A percentile compares a stretch with the other conserved stretches of the same genome.
phyloP scores from a whole-genome alignment of 129 eudicot genomes.

The Saussurea involucrata region DNA sequence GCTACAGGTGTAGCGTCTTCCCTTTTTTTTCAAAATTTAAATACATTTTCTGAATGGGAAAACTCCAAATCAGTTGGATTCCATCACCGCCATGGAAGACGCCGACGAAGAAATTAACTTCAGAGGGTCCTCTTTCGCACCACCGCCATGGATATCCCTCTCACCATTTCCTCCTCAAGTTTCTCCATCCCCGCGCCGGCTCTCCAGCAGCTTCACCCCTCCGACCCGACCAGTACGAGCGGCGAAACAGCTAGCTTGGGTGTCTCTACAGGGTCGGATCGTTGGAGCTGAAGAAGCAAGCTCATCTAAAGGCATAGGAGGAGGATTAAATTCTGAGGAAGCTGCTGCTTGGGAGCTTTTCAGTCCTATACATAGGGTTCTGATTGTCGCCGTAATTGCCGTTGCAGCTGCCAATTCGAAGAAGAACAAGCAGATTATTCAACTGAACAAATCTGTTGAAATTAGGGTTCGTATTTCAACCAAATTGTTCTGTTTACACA shows the following conservation, averaged over 20 bases:
- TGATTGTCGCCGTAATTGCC: slow-evolving; percentile 47
- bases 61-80: not conserved
- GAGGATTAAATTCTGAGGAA: slow-evolving; percentile 31
- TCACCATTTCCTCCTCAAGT: slow-evolving; percentile 25
- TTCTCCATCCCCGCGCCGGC: slow-evolving; percentile 40
- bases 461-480: slow-evolving; percentile 45
- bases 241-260: slow-evolving; percentile 41
- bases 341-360: slow-evolving; percentile 68
- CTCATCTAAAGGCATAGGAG: slow-evolving; percentile 41
- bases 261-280: slow-evolving; percentile 55
- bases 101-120: slow-evolving; percentile 10
- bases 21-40: not conserved
- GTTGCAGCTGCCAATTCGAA: slow-evolving; percentile 38
- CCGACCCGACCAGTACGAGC: slow-evolving; percentile 38
- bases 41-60: not conserved
- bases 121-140: slow-evolving; percentile 12
- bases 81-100: slow-evolving; percentile 23
- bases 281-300: slow-evolving; percentile 58
- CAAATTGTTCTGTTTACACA: not conserved
- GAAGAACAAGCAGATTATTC: slow-evolving; percentile 40
- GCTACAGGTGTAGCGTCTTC: not conserved
- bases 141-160: slow-evolving; percentile 29
- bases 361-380: slow-evolving; percentile 55
- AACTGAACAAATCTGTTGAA: slow-evolving; percentile 43
- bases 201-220: slow-evolving; percentile 48